Evolutionary conservation across 2,329 filamentous ascomycete species (phyloP), one percentile per base, ranked within the genome.

Genomic region (Pseudogymnoascus sp.): DNA sequence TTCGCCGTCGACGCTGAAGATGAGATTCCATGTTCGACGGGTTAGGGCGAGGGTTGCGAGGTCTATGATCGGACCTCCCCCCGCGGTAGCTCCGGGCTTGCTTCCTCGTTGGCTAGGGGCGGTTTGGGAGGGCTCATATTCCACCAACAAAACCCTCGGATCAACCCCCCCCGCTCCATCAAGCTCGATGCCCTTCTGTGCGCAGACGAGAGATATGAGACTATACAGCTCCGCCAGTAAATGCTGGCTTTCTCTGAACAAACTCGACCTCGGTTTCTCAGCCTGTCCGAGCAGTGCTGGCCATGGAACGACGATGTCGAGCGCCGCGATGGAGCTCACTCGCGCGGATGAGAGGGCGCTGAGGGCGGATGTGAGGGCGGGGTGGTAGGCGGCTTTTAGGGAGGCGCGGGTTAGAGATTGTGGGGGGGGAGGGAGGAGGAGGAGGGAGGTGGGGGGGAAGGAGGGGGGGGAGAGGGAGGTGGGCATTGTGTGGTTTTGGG

Each of bases 201-300:
- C 84, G 67, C 89, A 91, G n/a, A 91, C 79, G 54, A 87, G 78
- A 36, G 88, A 88, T 64, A 95, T 79, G 61, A 97, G 81, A 70
- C 87, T 86, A 80, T 98, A 98, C 23, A 96, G 73, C 25, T 84
- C 84, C 2, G 90, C 89, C 21, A 97, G 77, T 4, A 93, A 79
- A n/a, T 82, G 80, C 75, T 96, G 92, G 0, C 87, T 83, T n/a
- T 81, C 77, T 36, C 80, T 73, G 82, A 92, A 96, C n/a, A 73
- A 64, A 25, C 70, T 54, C 16, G 84, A 78, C 54, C 84, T 77
- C 23, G 82, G 79, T 69, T 83, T 81, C 54, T 83, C 79, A 31
- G 77, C 75, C 21, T 77, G 76, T 23, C 79, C 77, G 34, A 77
- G 76, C 19, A 83, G 81, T 6, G 31, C 57, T 11, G 92, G 80